Evolutionary conservation across 306 rosid species (phyloP), one percentile per base, ranked within the genome.

Genomic region (Cotoneaster glaucophyllus): DNA sequence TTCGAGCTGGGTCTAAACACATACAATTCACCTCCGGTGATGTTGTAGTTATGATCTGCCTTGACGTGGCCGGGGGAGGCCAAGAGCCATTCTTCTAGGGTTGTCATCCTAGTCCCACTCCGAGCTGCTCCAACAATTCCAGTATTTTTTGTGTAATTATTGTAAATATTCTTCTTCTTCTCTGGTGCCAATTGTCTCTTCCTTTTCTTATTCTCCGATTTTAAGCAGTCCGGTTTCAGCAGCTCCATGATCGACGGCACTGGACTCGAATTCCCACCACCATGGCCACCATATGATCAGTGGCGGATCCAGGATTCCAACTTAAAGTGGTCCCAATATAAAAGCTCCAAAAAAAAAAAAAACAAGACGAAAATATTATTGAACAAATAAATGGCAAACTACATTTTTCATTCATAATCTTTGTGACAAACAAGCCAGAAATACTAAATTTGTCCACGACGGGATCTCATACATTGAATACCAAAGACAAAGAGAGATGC

Each of bases 21-120:
- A 31, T 63, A 12, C 34, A 78, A 25, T 44, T 82, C 77, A 24
- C 78, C 83, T 26, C 74, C 74, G 13, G 1, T 63, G 37, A 25
- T 29, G 34, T 31, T 34, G 61, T 53, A 29, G 28, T 64, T 11
- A 37, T 37, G 24, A 56, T 56, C 62, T n/a, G 62, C 80, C 62
- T 56, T 13, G 69, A 48, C 21, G 19, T 15, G 66, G n/a, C 31
- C 73, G 3, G 86, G 81, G 54, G 86, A 83, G 25, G 70, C 48
- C 19, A 54, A 2, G 29, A 83, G 44, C 78, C 71, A 61, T 2
- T 79, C 79, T 43, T 64, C 86, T 24, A 79, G 64, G 48, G 83
- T 80, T 21, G 76, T 76, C 14, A 52, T 48, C 28, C n/a, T 71
- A 18, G 41, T 52, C 67, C 19, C 34, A 31, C 22, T 64, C 28